These are phyloP conservation scores for Kingdonia uniflora DNA, from an alignment of 164 flowering plant species.

Conservation along the genomic window DNA sequence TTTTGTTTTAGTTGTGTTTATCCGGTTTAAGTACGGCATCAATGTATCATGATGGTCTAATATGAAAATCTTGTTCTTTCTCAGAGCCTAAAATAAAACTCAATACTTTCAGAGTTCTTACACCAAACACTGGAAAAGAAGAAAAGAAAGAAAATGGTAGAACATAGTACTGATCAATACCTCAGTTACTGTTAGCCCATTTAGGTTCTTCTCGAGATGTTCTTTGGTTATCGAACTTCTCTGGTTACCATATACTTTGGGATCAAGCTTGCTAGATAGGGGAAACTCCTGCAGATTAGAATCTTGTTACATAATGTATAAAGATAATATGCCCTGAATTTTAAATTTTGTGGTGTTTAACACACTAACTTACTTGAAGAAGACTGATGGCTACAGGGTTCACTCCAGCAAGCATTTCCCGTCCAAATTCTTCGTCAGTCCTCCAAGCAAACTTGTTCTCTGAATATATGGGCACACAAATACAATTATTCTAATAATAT, in stretches of 20 bases:
- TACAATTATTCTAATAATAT: too few species aligned
- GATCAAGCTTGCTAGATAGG: constrained; percentile 31
- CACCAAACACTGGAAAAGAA: too few species aligned
- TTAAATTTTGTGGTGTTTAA: neutral
- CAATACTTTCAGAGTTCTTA: neutral
- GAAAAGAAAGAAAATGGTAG: neutral
- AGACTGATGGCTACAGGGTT: constrained; percentile 31
- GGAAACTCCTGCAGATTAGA: constrained; percentile 29
- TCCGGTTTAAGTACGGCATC: constrained; percentile 42
- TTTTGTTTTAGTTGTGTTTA: constrained; percentile 32
- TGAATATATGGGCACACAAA: too few species aligned
- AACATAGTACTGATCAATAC: constrained; percentile 8
- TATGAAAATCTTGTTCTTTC: constrained; percentile 43
- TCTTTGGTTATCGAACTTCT: too few species aligned
- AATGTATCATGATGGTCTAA: constrained; percentile 57
- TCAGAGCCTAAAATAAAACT: constrained; percentile 28
- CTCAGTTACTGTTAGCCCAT: constrained; percentile 26
- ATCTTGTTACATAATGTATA: too few species aligned
- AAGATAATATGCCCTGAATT: neutral
- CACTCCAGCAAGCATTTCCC: constrained; percentile 32
- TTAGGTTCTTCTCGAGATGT: constrained; percentile 20
- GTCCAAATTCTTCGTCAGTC: constrained; percentile 30
- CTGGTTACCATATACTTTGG: constrained; percentile 32
- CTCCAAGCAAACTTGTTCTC: constrained; percentile 33
- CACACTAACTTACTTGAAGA: neutral